Evolutionary conservation across 2,329 filamentous ascomycete species (phyloP), one percentile per base, ranked within the genome.

Genomic region (Sporothrix inflata): DNA sequence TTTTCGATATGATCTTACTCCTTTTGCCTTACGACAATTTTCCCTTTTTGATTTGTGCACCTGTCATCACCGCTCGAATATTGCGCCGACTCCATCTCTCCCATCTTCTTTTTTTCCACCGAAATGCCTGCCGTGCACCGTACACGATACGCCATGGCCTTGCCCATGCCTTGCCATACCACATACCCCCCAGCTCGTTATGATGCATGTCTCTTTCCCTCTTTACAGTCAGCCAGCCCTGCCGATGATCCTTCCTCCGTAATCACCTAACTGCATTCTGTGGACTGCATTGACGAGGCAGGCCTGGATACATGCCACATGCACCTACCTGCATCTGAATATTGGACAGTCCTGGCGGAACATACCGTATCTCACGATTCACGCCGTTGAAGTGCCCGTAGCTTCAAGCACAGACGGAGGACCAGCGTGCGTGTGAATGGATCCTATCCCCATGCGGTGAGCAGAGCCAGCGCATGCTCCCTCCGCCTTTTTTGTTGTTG

Each of bases 1-100:
- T 24, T 27, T 65, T 45, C 12, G 38, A 27, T 24, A 65, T 45
- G 21, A 65, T 65, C 60, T 65, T n/a, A 65, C 21, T n/a, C n/a
- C 24, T 60, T 11, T 38, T 38, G 19, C 30, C 55, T n/a, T n/a
- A 21, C n/a, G n/a, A n/a, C n/a, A n/a, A n/a, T n/a, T n/a, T n/a
- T n/a, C n/a, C n/a, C n/a, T n/a, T 49, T 47, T 49, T 21, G 6
- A 12, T 16, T 24, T 21, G 16, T 49, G 47, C 45, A 40, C 30
- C n/a, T 60, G 67, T 69, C 67, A 69, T 69, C 51, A 47, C 9
- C 53, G 68, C 68, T 60, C 5, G 38, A 70, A 70, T 34, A 40
- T 70, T 70, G 49, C 4, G 53, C 68, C 68, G 68, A 70, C 16
- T 40, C 24, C 38, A 45, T 45, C 14, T 45, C 38, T 16, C 8